Base-by-base conservation (phyloP, 805 yeast species). In the Wickerhamomyces bisporus region DNA sequence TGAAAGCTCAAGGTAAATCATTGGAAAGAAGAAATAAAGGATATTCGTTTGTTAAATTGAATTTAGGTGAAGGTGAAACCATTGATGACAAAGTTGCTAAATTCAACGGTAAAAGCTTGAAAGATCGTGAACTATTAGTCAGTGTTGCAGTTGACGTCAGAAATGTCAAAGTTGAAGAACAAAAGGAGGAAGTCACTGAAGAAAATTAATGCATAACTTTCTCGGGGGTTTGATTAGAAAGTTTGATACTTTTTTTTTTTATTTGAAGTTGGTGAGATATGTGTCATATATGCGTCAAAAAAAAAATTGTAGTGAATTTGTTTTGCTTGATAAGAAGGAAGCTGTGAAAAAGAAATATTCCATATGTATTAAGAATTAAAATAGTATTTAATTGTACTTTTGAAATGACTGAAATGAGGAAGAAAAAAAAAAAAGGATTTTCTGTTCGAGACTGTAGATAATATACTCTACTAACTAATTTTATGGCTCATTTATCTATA, bases 61-160 rank as follows among this genome's bases (percentile, higher is more conserved):
- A 40, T 8, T 27, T 53, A 30, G 45, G 41, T 27, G 53, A 47
- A 12, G 56, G 51, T 30, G 68, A 75, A 35, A 63, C 68, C 34
- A 76, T 79, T 47, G 83, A 74, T 35, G 69, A 70, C 32, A 95
- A 86, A 53, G 75, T 86, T 43, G 77, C 70, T 26, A 75, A 77
- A 52, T 79, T 79, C 60, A 72, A 82, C 46, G 94, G 87, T 37
- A 70, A 69, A 52, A 72, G 69, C 36, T 64, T 82, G 49, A 75
- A 76, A 43, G 95, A 83, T 35, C 75, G 85, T 58, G 69, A 68
- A 35, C 64, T 88, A 41, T 64, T 72, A 32, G 86, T 83, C 42
- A 81, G 80, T 47, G 73, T 81, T 49, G 96, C 96, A 16, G 73
- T 84, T 45, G 86, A 81, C 52, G 66, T 79, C 10, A 65, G 70